Base-by-base conservation (phyloP, 345 rosid genomes). In the Dimocarpus longan region DNA sequence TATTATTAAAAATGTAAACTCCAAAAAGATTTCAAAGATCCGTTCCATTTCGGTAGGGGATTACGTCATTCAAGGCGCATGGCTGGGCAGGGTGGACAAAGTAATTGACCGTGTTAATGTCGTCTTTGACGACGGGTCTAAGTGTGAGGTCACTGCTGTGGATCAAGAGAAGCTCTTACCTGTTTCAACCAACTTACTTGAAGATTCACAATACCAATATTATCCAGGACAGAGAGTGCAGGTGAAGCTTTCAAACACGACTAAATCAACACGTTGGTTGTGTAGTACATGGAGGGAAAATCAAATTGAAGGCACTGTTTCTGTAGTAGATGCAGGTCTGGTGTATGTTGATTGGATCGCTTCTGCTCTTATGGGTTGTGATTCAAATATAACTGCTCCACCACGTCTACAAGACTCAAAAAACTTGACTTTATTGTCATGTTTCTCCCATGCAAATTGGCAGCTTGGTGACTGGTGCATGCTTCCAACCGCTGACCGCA, bases 401-500 rank as follows among this genome's bases (percentile, higher is more conserved):
- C 82, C 79, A n/a, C 63, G 76, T 75, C 13, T 88, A 78, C 97
- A 90, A 77, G 85, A 87, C 74, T 87, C 90, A 18, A 86, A 87
- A 81, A 84, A 78, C 79, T 76, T 96, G 76, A 90, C 89, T 62
- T 77, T 91, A 83, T 77, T 96, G 83, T 86, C 91, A 8, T 88
- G 87, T 69, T 91, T 90, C 80, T 78, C 86, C 68, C 92, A 96
- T 81, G 96, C 91, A 76, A 88, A 70, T 80, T 96, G 99, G 99
- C 98, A 93, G 84, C 87, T 91, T n/a, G 95, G 98, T 78, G 99
- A 96, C 85, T 93, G 94, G 98, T 96, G 98, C 68, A 77, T 88
- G 72, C 91, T 92, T 84, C 85, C 90, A 54, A 24, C 73, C 64
- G 78, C 86, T 73, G 85, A 88, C 19, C 8, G 59, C 66, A 70